Evolutionary conservation across 1,284 basidiomycete genomes (phyloP).

Genomic region (Microbotryum lychnidis-dioicae): DNA sequence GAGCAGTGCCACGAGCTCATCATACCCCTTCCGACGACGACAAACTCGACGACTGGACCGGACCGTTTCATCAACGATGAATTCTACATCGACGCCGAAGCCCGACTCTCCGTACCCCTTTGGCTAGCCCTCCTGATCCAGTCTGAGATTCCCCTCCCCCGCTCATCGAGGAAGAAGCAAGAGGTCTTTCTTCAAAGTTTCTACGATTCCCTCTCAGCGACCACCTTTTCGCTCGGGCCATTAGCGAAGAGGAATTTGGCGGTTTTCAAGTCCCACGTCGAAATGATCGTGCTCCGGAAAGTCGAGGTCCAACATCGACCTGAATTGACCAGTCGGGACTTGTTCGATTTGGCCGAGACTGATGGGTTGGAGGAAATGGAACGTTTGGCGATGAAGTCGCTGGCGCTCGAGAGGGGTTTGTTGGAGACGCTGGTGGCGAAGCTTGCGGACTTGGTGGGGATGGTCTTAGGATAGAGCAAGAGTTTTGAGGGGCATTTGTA

Average conservation of each 20-base stretch:
- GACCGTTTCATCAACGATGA: neutral
- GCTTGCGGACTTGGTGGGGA: too few relatives aligned
- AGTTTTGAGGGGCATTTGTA: too few relatives aligned
- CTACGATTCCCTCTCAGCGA: neutral
- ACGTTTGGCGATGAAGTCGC: constrained; percentile 5
- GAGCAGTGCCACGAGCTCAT: neutral
- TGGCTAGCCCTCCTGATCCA: constrained; percentile 10
- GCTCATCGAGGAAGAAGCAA: neutral
- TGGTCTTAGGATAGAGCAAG: too few relatives aligned
- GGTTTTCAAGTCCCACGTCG: neutral
- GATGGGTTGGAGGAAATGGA: neutral
- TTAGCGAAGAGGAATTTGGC: neutral
- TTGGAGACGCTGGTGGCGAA: constrained; percentile 2
- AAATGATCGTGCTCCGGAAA: too few relatives aligned
- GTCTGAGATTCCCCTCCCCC: neutral
- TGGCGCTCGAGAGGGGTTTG: constrained; percentile 17
- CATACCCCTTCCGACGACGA: neutral
- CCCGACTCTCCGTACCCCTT: constrained; percentile 9
- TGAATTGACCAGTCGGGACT: neutral
- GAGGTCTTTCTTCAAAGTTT: neutral
- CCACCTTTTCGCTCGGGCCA: neutral
- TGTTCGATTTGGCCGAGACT: constrained; percentile 7
- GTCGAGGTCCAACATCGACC: neutral
- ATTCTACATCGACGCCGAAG: constrained; percentile 31
- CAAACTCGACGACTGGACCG: neutral